Conservation (phyloP, 768 basidiomycete genomes). For the Hemileccinum rubropunctum region DNA sequence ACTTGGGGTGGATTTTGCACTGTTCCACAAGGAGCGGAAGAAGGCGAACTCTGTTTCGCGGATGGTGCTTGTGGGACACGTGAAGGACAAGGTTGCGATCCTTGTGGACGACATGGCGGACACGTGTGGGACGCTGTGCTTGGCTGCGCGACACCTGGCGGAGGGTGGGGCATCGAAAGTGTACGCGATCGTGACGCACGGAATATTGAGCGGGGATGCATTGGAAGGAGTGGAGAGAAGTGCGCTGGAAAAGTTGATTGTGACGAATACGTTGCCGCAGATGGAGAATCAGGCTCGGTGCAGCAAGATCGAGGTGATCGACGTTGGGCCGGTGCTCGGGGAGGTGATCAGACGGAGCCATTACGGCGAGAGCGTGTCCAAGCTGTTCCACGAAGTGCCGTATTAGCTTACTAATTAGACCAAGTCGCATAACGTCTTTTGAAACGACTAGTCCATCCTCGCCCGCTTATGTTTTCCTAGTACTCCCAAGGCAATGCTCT, state of each 20-base stretch:
- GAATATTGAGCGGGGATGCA: slow-evolving; percentile 90
- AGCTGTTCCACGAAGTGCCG: slow-evolving; percentile 86
- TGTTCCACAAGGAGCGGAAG: slow-evolving; percentile 99
- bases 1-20: slow-evolving; percentile 93
- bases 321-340: slow-evolving; percentile 91
- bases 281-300: slow-evolving; percentile 66
- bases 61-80: slow-evolving; percentile 94
- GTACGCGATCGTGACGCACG: slow-evolving; percentile 94
- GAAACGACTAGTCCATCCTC: background rate
- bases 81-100: slow-evolving; percentile 89
- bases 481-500: slow-evolving; percentile 31
- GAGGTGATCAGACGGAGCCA: slow-evolving; percentile 96
- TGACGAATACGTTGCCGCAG: slow-evolving; percentile 98
- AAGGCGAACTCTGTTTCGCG: slow-evolving; percentile 93
- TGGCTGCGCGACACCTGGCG: slow-evolving; percentile 84
- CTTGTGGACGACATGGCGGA: slow-evolving; percentile 99
- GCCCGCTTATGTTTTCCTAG: slow-evolving; percentile 19
- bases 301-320: slow-evolving; percentile 86
- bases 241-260: slow-evolving; percentile 88
- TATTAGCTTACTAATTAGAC: slow-evolving; percentile 49
- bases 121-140: slow-evolving; percentile 90
- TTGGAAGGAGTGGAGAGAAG: slow-evolving; percentile 69
- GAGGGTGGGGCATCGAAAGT: slow-evolving; percentile 87
- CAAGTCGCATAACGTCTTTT: background rate
- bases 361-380: slow-evolving; percentile 93